Base-by-base conservation (phyloP, 805 yeast genomes). In the Spencermartinsiella europaea region DNA sequence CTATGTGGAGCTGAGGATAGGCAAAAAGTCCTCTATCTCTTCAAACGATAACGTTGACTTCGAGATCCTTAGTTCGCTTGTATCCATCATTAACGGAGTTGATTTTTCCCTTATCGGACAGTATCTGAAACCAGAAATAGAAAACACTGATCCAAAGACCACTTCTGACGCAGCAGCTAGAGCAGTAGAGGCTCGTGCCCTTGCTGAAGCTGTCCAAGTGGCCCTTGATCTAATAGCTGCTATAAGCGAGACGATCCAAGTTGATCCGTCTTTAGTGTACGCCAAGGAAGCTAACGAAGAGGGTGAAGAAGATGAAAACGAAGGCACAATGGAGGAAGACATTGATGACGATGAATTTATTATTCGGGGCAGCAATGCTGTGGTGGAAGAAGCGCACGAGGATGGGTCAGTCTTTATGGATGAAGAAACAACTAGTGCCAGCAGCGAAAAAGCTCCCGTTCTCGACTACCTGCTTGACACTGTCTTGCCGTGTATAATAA, bases 151-250 rank as follows among this genome's bases (percentile, higher is more conserved):
- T 8, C 58, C 58, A 10, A 49, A 46, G n/a, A 51, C 52, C 31
- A 48, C 56, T 38, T 47, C 50, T 19, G 47, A 45, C 40, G 40
- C 52, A 16, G 48, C 54, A 15, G 42, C 47, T 19, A 20, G 38
- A 4, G 56, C 52, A n/a, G 40, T 53, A 12, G 45, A 37, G 4
- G 58, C 57, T 17, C 71, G 75, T 46, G 58, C 65, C 5, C 59
- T 59, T 42, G 64, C 84, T 41, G 82, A 82, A 52, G 73, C 85
- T 3, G 67, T 85, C 19, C 95, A 87, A 55, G 72, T 83, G 0
- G 71, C 84, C 0, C 65, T 90, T 19, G 98, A 91, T 62, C 63
- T 91, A 27, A 69, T 87, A 20, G 79, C 96, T 1, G 84, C 90
- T 1, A 70, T 81, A 4, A 75, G 84, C 55, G 96, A 89, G 62